These are phyloP conservation scores for Pseudogymnoascus sp. DNA, from an alignment of 2,329 filamentous ascomycete genomes.

Conservation along the genomic window DNA sequence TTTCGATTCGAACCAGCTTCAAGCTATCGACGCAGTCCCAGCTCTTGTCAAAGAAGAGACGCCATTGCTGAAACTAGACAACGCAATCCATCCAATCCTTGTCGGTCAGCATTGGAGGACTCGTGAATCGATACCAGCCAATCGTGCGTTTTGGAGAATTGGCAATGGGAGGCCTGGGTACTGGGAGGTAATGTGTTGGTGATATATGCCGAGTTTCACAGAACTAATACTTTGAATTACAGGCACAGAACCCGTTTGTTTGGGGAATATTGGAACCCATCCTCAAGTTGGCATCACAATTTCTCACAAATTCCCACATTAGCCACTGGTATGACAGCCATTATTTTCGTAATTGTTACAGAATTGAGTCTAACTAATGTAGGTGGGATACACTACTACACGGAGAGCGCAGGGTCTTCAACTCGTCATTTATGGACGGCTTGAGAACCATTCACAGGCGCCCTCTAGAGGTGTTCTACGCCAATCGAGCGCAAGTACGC, in stretches of 20 bases:
- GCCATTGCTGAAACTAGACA: background rate
- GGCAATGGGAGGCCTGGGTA: conserved; percentile 1
- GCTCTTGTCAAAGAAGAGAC: background rate
- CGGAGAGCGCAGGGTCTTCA: background rate
- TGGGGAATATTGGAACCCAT: conserved; percentile 11
- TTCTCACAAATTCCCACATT: conserved; percentile 11
- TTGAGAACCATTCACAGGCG: background rate
- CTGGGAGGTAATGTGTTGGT: background rate
- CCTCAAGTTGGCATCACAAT: conserved; percentile 8
- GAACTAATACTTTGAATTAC: background rate
- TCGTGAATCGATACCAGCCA: background rate
- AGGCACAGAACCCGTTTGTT: conserved; percentile 10
- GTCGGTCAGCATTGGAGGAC: background rate
- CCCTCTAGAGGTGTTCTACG: background rate
- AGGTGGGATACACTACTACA: background rate
- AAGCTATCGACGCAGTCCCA: background rate
- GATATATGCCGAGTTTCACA: background rate
- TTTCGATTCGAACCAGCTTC: background rate
- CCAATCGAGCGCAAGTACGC: background rate
- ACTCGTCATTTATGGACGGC: background rate
- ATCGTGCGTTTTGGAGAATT: background rate
- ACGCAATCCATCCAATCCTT: background rate
- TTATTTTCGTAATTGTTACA: background rate
- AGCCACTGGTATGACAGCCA: conserved; percentile 2
- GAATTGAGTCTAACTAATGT: background rate